Percentiles rank a stretch among this genome's conserved stretches.
These are phyloP conservation scores for Abeoforma whisleri DNA, from an alignment of 78 protist species.

Conservation along the genomic window DNA sequence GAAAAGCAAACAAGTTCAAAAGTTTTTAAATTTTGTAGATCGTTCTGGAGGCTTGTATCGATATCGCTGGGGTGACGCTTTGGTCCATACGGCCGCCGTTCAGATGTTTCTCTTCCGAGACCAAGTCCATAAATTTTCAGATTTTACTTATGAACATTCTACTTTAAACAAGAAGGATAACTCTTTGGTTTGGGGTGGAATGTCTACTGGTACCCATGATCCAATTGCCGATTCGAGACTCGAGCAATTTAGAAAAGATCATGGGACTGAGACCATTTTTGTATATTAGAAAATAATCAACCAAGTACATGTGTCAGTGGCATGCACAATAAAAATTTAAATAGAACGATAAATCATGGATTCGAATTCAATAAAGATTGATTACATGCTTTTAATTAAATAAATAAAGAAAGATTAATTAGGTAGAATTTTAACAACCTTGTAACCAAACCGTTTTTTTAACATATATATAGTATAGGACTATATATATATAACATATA, in stretches of 20 bases:
- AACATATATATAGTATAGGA: too few species aligned
- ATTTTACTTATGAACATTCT: slow-evolving; percentile 26
- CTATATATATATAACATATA: too few species aligned
- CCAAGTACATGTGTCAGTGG: too few species aligned
- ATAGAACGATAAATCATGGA: too few species aligned
- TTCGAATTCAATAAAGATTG: too few species aligned
- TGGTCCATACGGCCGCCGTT: slow-evolving; percentile 25
- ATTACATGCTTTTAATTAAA: too few species aligned
- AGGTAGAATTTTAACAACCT: too few species aligned
- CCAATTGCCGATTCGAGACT: neutral
- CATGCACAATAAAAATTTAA: too few species aligned
- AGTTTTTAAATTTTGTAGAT: slow-evolving; percentile 22
- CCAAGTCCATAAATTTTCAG: slow-evolving; percentile 27
- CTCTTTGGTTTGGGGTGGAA: slow-evolving; percentile 14
- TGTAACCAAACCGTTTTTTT: too few species aligned
- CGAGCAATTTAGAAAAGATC: neutral
- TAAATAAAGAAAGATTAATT: too few species aligned
- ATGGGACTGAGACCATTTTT: neutral
- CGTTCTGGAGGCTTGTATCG: slow-evolving; percentile 19
- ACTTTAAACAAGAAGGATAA: slow-evolving; percentile 12
- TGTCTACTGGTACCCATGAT: slow-evolving; percentile 26
- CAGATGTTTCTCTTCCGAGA: neutral
- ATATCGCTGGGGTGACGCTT: slow-evolving; percentile 42
- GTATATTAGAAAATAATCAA: too few species aligned
- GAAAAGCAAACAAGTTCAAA: neutral